Evolutionary conservation across 2,329 filamentous ascomycete genomes (phyloP).

Genomic region (Microsporum canis): DNA sequence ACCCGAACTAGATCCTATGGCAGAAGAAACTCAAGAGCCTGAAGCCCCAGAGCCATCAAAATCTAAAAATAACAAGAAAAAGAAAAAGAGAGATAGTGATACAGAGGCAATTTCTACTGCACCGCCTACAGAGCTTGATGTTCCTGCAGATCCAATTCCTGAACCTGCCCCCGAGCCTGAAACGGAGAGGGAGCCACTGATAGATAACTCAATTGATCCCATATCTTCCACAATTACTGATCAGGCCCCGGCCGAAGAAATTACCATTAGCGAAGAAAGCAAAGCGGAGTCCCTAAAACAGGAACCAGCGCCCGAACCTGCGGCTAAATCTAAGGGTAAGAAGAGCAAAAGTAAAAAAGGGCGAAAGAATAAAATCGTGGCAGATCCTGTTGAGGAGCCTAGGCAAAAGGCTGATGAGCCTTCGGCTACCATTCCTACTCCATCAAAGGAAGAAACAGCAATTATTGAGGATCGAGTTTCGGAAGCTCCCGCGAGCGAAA

Average conservation of each 20-base stretch:
- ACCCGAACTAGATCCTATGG: background rate
- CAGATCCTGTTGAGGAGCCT: background rate
- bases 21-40: background rate
- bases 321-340: background rate
- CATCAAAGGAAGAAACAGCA: conserved; percentile 22
- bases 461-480: conserved; percentile 5
- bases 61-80: conserved; percentile 6
- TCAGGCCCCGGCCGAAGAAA: background rate
- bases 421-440: background rate
- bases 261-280: background rate
- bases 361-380: background rate
- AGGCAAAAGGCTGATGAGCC: background rate
- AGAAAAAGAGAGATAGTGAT: background rate
- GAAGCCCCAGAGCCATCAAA: background rate
- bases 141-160: background rate
- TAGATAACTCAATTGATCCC: background rate
- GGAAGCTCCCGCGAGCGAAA: background rate
- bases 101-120: background rate
- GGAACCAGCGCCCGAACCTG: background rate
- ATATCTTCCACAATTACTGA: background rate
- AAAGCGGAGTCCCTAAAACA: background rate
- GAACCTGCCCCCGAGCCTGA: background rate
- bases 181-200: background rate
- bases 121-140: background rate
- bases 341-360: conserved; percentile 5